Conservation (phyloP, 768 basidiomycete species). For the Russula foetens region DNA sequence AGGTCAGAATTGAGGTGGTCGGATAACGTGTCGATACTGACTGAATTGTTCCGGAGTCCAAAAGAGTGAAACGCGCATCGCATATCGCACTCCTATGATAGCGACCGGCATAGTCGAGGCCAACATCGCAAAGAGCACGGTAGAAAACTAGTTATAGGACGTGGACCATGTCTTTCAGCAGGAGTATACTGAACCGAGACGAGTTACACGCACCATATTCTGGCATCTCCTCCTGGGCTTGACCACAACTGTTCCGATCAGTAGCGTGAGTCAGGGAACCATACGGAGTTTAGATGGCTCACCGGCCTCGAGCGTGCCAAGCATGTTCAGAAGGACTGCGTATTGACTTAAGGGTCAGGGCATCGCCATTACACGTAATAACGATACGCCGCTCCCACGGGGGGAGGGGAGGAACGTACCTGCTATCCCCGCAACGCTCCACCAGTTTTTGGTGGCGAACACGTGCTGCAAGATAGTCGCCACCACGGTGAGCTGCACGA, state of each 20-base stretch:
- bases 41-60: slow-evolving; percentile 83
- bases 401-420: slow-evolving; percentile 36
- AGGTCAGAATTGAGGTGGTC: not conserved
- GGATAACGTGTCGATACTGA: slow-evolving; percentile 23
- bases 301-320: slow-evolving; percentile 77
- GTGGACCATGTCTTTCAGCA: not conserved
- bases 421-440: slow-evolving; percentile 66
- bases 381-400: too few relatives aligned
- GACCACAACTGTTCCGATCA: slow-evolving; percentile 49
- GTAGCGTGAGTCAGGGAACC: not conserved
- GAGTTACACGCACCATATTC: slow-evolving; percentile 51
- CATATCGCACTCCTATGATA: slow-evolving; percentile 63
- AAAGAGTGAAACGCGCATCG: slow-evolving; percentile 70
- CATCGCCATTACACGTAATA: not conserved
- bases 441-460: slow-evolving; percentile 67
- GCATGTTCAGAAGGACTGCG: slow-evolving; percentile 57
- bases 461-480: slow-evolving; percentile 62
- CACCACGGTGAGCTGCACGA: slow-evolving; percentile 70
- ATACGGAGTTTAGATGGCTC: slow-evolving; percentile 19
- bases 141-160: slow-evolving; percentile 43
- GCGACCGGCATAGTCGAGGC: slow-evolving; percentile 75
- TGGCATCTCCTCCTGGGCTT: slow-evolving; percentile 66
- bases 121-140: slow-evolving; percentile 59
- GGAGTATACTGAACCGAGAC: not conserved
- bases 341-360: not conserved